These are phyloP conservation scores for Thyridium curvatum DNA, from an alignment of 2,329 filamentous ascomycete genomes.

Conservation along the genomic window DNA sequence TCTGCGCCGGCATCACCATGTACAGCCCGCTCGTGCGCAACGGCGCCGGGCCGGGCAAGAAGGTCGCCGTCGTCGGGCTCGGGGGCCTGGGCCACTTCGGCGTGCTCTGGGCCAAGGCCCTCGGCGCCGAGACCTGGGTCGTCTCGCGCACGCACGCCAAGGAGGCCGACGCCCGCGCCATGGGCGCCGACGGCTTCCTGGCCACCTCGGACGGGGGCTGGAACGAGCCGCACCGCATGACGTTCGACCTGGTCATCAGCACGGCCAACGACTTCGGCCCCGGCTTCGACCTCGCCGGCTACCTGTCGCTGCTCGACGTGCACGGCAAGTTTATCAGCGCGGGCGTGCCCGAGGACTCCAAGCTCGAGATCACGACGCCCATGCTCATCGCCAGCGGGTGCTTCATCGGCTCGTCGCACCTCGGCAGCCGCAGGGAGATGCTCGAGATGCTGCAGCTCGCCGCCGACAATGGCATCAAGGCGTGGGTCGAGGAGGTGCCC, in stretches of 20 bases:
- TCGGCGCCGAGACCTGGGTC: slow-evolving; percentile 56
- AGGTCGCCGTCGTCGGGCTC: slow-evolving; percentile 68
- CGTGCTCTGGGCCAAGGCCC: slow-evolving; percentile 62
- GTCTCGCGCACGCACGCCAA: slow-evolving; percentile 55
- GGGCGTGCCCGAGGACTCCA: slow-evolving; percentile 70
- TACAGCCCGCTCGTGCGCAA: slow-evolving; percentile 74
- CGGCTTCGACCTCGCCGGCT: slow-evolving; percentile 62
- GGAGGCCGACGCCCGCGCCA: slow-evolving; percentile 50
- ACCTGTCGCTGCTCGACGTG: slow-evolving; percentile 74
- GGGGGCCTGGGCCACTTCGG: slow-evolving; percentile 69
- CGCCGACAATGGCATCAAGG: slow-evolving; percentile 61
- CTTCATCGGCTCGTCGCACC: slow-evolving; percentile 64
- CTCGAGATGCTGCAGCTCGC: slow-evolving; percentile 67
- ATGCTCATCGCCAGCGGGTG: slow-evolving; percentile 70
- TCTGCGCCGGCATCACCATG: slow-evolving; percentile 78
- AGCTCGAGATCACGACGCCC: slow-evolving; percentile 66
- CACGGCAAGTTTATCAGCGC: slow-evolving; percentile 77
- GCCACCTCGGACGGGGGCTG: slow-evolving; percentile 52
- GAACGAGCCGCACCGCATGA: slow-evolving; percentile 50
- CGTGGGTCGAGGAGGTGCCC: slow-evolving; percentile 67
- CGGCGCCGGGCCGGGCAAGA: slow-evolving; percentile 70
- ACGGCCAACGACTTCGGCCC: slow-evolving; percentile 59
- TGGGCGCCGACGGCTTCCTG: slow-evolving; percentile 56
- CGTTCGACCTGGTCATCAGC: slow-evolving; percentile 73
- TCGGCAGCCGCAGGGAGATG: slow-evolving; percentile 65